Evolutionary conservation across 352 stramenopile species (phyloP).

Genomic region (Globisporangium abappressorium): DNA sequence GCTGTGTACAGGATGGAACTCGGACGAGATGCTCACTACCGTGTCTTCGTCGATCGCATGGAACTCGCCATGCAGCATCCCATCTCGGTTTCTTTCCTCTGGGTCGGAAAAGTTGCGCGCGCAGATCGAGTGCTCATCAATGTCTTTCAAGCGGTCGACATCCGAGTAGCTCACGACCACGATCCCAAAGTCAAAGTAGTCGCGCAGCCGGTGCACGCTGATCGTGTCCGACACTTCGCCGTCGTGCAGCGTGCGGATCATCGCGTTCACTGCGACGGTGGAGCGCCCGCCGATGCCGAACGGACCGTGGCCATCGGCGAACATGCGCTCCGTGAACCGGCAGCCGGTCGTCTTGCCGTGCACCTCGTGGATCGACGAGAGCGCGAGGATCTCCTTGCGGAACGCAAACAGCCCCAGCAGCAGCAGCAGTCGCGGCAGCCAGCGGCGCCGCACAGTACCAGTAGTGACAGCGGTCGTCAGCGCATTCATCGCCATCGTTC

Average conservation of each 20-base stretch:
- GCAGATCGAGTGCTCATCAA: conserved; percentile 58
- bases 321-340: conserved; percentile 79
- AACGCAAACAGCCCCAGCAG: conserved; percentile 24
- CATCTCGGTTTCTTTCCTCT: conserved; percentile 31
- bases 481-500: not conserved
- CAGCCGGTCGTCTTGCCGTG: conserved; percentile 53
- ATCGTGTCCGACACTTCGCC: conserved; percentile 66
- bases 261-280: conserved; percentile 46
- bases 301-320: conserved; percentile 56
- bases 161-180: conserved; percentile 64
- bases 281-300: conserved; percentile 47
- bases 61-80: conserved; percentile 59
- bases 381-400: conserved; percentile 27
- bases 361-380: conserved; percentile 59
- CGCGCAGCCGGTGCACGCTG: conserved; percentile 56
- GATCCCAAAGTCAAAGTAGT: conserved; percentile 83
- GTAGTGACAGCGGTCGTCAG: not conserved
- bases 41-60: conserved; percentile 37
- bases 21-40: conserved; percentile 36
- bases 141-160: conserved; percentile 29
- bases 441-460: not conserved
- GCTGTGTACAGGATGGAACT: conserved; percentile 46
- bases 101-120: conserved; percentile 57
- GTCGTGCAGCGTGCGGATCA: conserved; percentile 41
- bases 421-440: conserved; percentile 30